Evolutionary conservation across 2,329 filamentous ascomycete species (phyloP).

Genomic region (Epichloe amarillans): DNA sequence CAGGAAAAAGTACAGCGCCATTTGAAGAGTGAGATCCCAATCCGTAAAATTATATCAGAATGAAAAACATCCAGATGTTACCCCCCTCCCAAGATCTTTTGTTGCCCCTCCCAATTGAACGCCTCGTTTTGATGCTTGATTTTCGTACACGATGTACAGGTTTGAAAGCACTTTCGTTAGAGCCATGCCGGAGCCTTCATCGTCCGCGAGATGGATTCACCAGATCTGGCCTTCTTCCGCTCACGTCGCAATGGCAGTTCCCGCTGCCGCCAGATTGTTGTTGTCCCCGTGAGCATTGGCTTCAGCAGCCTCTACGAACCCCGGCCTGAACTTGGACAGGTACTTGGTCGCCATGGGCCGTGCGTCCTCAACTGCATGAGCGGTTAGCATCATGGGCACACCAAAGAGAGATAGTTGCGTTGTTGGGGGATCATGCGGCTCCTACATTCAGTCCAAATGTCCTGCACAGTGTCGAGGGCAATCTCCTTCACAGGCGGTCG

Average conservation of each 20-base stretch:
- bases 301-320: slow-evolving; percentile 27
- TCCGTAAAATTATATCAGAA: background rate
- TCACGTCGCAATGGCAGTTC: slow-evolving; percentile 20
- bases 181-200: background rate
- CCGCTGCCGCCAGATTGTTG: slow-evolving; percentile 9
- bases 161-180: background rate
- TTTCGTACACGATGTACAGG: background rate
- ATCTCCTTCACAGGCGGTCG: slow-evolving; percentile 49
- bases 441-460: slow-evolving; percentile 55
- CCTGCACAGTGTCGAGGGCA: slow-evolving; percentile 51
- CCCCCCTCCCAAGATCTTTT: background rate
- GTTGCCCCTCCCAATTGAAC: background rate
- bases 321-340: slow-evolving; percentile 45
- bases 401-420: background rate
- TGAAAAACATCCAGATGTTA: background rate
- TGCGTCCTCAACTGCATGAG: slow-evolving; percentile 42
- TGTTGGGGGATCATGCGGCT: slow-evolving; percentile 6
- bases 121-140: background rate
- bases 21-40: too few species aligned
- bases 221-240: background rate
- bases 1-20: too few species aligned
- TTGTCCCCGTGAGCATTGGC: slow-evolving; percentile 12
- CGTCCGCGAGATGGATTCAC: too few species aligned
- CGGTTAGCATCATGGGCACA: background rate
- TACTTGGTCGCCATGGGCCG: slow-evolving; percentile 50